Percentiles rank a stretch among this genome's conserved stretches.
phyloP scores from a whole-genome alignment of 805 yeast species.

The Babjeviella inositovora region DNA sequence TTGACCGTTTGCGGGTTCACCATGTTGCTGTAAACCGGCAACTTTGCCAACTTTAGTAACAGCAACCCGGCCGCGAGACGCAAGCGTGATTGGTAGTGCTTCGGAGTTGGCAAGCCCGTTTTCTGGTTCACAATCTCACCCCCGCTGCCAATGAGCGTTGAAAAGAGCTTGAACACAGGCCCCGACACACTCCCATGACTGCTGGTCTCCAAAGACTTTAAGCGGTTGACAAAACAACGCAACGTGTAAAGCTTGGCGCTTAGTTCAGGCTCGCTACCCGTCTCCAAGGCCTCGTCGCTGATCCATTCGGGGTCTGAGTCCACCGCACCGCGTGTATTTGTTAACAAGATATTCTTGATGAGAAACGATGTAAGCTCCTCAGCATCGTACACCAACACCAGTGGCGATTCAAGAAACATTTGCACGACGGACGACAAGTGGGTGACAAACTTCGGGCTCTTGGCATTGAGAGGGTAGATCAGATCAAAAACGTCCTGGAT shows the following conservation, averaged over 20 bases:
- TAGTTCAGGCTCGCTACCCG: conserved; percentile 12
- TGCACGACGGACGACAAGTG: conserved; percentile 47
- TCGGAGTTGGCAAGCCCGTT: conserved; percentile 44
- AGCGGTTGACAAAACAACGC: conserved; percentile 41
- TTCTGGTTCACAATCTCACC: conserved; percentile 51
- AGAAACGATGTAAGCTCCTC: conserved; percentile 42
- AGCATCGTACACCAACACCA: conserved; percentile 28
- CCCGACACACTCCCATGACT: conserved; percentile 18
- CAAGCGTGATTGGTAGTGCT: conserved; percentile 37
- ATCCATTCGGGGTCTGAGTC: conserved; percentile 22
- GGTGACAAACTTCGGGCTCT: conserved; percentile 24
- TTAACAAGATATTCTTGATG: conserved; percentile 43
- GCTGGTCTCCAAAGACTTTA: conserved; percentile 16
- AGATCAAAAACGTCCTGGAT: conserved; percentile 18
- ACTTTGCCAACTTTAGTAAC: conserved; percentile 47
- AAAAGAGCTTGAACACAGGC: conserved; percentile 52
- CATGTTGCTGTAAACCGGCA: conserved; percentile 30
- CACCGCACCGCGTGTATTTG: conserved; percentile 20
- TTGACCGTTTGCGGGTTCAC: conserved; percentile 35
- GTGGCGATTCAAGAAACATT: conserved; percentile 30
- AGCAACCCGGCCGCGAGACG: conserved; percentile 54
- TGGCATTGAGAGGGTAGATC: conserved; percentile 33
- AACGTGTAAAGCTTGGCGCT: conserved; percentile 35
- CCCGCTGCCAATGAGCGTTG: conserved; percentile 52
- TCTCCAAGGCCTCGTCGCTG: conserved; percentile 21